Percentiles rank a stretch among this genome's conserved stretches.
Evolutionary conservation across 202 grass and related monocot species (phyloP).

Genomic region (Eragrostis tef): DNA sequence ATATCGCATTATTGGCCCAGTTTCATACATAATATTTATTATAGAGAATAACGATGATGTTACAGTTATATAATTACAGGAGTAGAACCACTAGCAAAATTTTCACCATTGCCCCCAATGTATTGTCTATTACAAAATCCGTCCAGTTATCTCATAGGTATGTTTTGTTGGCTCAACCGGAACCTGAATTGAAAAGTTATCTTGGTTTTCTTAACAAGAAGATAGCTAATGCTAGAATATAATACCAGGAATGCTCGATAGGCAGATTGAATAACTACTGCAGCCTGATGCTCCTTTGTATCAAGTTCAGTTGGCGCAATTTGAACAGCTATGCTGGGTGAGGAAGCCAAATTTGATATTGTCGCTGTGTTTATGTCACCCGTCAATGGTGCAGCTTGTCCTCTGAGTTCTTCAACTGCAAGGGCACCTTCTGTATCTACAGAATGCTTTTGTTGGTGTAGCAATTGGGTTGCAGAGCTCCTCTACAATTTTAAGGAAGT

Average conservation of each 20-base stretch:
- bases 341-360: slow-evolving; percentile 39
- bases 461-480: slow-evolving; percentile 42
- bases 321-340: slow-evolving; percentile 39
- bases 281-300: slow-evolving; percentile 56
- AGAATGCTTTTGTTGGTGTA: slow-evolving; percentile 44
- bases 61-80: not conserved
- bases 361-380: slow-evolving; percentile 42
- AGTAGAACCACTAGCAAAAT: not conserved
- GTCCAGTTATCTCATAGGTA: not conserved
- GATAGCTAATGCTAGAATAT: slow-evolving; percentile 37
- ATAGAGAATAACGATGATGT: no score
- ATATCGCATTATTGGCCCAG: not conserved
- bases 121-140: not conserved
- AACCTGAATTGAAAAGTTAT: slow-evolving; percentile 18
- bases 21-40: no score
- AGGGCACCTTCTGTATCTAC: slow-evolving; percentile 37
- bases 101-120: not conserved
- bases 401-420: slow-evolving; percentile 45
- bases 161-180: not conserved
- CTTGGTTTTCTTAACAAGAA: slow-evolving; percentile 4
- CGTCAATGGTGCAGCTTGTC: slow-evolving; percentile 50
- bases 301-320: slow-evolving; percentile 43
- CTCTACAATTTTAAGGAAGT: slow-evolving; percentile 53
- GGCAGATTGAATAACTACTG: slow-evolving; percentile 58
- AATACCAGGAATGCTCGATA: slow-evolving; percentile 71